Percentiles rank a stretch among this genome's conserved stretches.
phyloP scores from a whole-genome alignment of 116 monocot genomes.

The Zostera marina region DNA sequence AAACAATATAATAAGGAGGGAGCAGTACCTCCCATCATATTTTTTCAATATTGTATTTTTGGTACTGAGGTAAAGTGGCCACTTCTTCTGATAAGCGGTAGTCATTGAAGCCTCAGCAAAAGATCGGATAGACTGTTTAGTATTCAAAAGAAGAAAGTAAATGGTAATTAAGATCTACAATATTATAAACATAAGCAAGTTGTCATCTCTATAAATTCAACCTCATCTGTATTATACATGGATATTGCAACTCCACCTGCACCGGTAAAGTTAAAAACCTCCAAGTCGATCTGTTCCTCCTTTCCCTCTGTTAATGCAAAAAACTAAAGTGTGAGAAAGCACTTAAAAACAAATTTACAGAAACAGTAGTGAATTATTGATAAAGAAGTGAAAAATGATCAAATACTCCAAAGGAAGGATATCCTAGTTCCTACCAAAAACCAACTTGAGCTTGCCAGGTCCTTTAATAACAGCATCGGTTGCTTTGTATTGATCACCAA shows the following conservation, averaged over 20 bases:
- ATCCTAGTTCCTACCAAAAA: slow-evolving; percentile 54
- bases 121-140: slow-evolving; percentile 63
- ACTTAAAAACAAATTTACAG: background rate
- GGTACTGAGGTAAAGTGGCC: slow-evolving; percentile 98
- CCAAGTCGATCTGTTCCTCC: slow-evolving; percentile 54
- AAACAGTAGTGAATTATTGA: background rate
- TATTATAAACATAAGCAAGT: background rate
- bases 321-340: background rate
- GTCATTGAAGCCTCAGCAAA: slow-evolving; percentile 95
- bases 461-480: slow-evolving; percentile 82
- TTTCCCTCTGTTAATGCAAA: slow-evolving; percentile 51
- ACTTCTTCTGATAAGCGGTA: slow-evolving; percentile 85
- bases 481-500: slow-evolving; percentile 95
- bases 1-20: background rate
- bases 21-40: slow-evolving; percentile 81
- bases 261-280: slow-evolving; percentile 81
- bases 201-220: background rate
- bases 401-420: background rate
- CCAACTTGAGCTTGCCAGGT: slow-evolving; percentile 84
- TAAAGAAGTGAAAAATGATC: background rate
- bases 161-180: background rate
- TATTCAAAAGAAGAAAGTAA: background rate
- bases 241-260: slow-evolving; percentile 76
- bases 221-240: slow-evolving; percentile 98
- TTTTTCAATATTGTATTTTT: slow-evolving; percentile 97